Base-by-base conservation (phyloP, 2,329 filamentous ascomycete species). In the Fusarium pininemorale region DNA sequence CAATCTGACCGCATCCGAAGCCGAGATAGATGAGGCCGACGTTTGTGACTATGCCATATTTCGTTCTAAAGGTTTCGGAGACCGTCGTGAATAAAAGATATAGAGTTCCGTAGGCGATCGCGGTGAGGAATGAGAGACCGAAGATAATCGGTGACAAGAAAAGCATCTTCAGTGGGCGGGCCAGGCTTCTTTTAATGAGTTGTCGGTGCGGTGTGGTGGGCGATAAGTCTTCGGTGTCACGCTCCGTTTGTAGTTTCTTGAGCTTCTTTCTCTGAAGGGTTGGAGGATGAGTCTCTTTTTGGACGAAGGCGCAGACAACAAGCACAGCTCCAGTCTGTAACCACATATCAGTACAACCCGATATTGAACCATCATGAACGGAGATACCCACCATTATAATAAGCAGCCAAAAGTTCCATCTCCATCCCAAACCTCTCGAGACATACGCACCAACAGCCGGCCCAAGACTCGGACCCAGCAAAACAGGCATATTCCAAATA, bases 321-420 rank as follows among this genome's bases (percentile, higher is more conserved):
- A 45, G 42, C 4, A 45, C 42, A 45, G n/a, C 11, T 26, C 42
- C 42, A 18, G 42, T 45, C 42, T 45, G 5, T 18, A 18, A 13
- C 16, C 18, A 9, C 7, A 9, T 4, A 18, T 45, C n/a, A 45
- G 42, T 26, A 26, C 1, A 45, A 8, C 11, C 5, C 15, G n/a
- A 11, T 5, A 18, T 12, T 4, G 1, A 18, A 13, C 6, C 16
- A 8, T 24, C n/a, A 44, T 6, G 6, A 24, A 8, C 5, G 10
- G 13, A 18, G 3, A 3, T 18, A 1, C 42, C 10, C 24, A 45
- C 42, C n/a, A 45, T 45, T 45, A 45, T 45, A 26, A 45, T 45
- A 26, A 45, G 42, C 42, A 45, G n/a, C 42, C 42, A 45, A 45
- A 45, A 45, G n/a, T 45, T 45, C 42, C 42, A 45, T 13, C 42